Base-by-base conservation (phyloP, 176 grass and related monocot species). In the Tillandsia fasciculata region DNA sequence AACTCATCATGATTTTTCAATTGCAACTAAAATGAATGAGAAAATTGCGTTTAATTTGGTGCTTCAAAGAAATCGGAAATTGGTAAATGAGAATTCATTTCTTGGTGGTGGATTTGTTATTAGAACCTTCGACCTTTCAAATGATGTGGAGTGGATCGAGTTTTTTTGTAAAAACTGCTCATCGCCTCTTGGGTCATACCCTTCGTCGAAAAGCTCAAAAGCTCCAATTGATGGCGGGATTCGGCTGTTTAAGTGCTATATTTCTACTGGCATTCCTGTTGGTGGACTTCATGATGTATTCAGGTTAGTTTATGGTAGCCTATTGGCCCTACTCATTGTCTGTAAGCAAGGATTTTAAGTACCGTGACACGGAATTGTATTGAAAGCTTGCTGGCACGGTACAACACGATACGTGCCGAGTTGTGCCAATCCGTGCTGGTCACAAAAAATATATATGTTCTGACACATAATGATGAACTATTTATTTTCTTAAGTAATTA, bases 241-340 rank as follows among this genome's bases (percentile, higher is more conserved):
- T 57, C 81, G 77, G 66, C 65, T 97, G 68, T 97, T 96, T 74
- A 97, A 97, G 66, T 97, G 79, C 66, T 92, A 80, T 77, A 85
- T 82, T 76, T 90, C 89, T 53, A 85, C 94, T 70, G 53, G 24
- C 26, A 26, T 63, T 65, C 82, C 84, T 75, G 74, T 73, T 50
- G 50, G 66, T 26, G 81, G 89, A 27, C 59, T 75, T 58, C 51
- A 14, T 75, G 87, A 97, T 81, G 72, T 78, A 28, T 97, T 97
- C 75, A 97, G 94, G 94, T 90, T 53, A 67, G 74, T 79, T 65
- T 77, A 17, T 70, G 51, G 50, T 13, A 27, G 3, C 3, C 13
- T 47, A 20, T 23, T 52, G n/a, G 10, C 10, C 63, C 23, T 74
- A 65, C 48, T 59, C 20, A 17, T 59, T 6, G 20, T 17, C 20